These are phyloP conservation scores for Scleroderma bovista DNA, from an alignment of 768 basidiomycete species.

Conservation along the genomic window DNA sequence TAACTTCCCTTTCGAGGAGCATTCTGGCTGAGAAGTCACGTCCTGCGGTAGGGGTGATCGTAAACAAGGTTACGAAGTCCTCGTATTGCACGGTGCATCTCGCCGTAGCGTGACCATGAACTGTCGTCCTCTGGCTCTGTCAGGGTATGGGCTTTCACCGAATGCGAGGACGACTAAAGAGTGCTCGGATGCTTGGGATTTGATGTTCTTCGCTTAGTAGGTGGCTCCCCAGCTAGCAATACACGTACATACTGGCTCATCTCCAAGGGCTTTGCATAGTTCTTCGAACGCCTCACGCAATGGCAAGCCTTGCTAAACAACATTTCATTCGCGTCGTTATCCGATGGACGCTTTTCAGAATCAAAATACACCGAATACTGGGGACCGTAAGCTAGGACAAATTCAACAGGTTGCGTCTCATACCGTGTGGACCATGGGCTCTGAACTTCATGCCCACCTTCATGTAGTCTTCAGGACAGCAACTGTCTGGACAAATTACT, in stretches of 20 bases:
- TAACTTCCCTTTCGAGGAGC: slow-evolving; percentile 5
- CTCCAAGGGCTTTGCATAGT: neutral
- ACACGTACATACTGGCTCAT: neutral
- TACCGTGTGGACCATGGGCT: neutral
- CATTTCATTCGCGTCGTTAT: too few species aligned
- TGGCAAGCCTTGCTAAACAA: neutral
- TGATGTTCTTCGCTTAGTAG: neutral
- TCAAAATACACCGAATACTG: too few species aligned
- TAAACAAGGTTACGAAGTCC: slow-evolving; percentile 2
- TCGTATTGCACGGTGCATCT: too few species aligned
- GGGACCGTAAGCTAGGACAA: too few species aligned
- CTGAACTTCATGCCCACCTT: neutral
- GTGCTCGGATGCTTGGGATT: neutral
- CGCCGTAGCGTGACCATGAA: too few species aligned
- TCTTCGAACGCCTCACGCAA: neutral
- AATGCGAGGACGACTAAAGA: slow-evolving; percentile 15
- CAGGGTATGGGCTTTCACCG: slow-evolving; percentile 18
- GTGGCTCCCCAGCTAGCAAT: neutral
- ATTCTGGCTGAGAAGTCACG: slow-evolving; percentile 4
- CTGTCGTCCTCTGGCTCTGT: neutral
- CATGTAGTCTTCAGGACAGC: slow-evolving; percentile 1
- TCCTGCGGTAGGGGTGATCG: slow-evolving; percentile 5
- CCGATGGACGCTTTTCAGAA: too few species aligned
- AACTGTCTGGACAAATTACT: neutral
- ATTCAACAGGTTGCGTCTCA: too few species aligned